Evolutionary conservation across 257 asterid genomes (phyloP), one percentile per base, ranked within the genome.

Genomic region (Nicotiana tabacum): DNA sequence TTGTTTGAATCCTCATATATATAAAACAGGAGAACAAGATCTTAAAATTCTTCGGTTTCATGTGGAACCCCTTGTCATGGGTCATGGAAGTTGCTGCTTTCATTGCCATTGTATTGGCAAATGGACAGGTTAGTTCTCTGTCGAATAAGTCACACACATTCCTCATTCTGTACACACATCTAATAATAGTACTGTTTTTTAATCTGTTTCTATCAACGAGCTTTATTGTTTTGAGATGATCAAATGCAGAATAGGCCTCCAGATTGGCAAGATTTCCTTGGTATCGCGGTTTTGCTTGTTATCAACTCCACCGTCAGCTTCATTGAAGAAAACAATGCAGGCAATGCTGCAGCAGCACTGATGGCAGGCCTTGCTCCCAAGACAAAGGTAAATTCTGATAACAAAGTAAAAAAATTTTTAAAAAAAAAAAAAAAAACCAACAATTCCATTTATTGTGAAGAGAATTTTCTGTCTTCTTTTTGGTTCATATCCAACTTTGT

Each of bases 11-110:
- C 33, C 5, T 27, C 27, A 5, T 33, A 61, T 32, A 32, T 43
- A 53, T 58, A 24, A 33, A 82, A 81, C 88, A 92, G 97, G 97
- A 93, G 87, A 91, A 84, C 27, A 93, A 93, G 82, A 3, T 91
- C 30, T 87, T 93, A 27, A 93, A 90, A 80, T 93, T 93, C 88
- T 86, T 93, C 17, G 97, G 97, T 3, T 92, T 92, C 62, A 92
- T 92, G 95, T 92, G 97, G 97, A 92, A 92, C 32, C 97, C 95
- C 6, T 77, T 91, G 37, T 93, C 97, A 35, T 93, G 97, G 97
- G 96, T 91, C 30, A 91, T 93, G 97, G 97, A 91, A 66, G 87
- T 88, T 21, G 97, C 97, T n/a, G 97, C 97, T 9, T 68, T 93
- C 79, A 89, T 93, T 56, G 97, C 97, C 33, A 93, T 93, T 60